These are phyloP conservation scores for Alternaria arborescens DNA, from an alignment of 2,329 filamentous ascomycete genomes.

Conservation along the genomic window DNA sequence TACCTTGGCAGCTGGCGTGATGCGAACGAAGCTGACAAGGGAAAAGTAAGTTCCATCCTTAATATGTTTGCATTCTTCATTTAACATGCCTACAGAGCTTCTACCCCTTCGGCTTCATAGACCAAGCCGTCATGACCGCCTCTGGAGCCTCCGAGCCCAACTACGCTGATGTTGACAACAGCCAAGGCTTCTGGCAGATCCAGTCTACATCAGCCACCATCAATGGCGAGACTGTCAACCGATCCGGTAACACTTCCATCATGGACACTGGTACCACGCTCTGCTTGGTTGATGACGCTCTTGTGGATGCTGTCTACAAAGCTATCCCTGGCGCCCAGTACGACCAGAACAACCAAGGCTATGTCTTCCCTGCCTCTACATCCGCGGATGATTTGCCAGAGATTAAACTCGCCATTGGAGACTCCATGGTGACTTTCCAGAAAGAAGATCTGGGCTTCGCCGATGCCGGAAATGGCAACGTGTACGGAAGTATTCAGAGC, in stretches of 20 bases:
- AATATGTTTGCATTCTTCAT: accelerated
- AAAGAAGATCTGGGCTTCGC: constrained; percentile 40
- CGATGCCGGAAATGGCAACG: constrained; percentile 29
- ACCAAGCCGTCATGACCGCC: constrained; percentile 50
- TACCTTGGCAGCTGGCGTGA: constrained; percentile 34
- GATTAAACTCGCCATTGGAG: constrained; percentile 32
- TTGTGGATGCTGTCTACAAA: constrained; percentile 68
- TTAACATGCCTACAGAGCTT: constrained; percentile 17
- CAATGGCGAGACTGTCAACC: constrained; percentile 45
- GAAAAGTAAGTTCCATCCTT: constrained; percentile 7
- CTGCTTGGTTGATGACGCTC: constrained; percentile 63
- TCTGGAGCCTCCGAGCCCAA: constrained; percentile 64
- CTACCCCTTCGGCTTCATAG: constrained; percentile 63
- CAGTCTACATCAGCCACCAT: constrained; percentile 62
- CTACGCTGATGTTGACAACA: constrained; percentile 63
- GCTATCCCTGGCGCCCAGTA: constrained; percentile 62
- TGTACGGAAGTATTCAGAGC: constrained; percentile 35
- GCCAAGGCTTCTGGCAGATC: constrained; percentile 71
- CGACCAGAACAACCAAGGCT: constrained; percentile 60
- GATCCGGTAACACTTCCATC: constrained; percentile 52
- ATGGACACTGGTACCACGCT: constrained; percentile 76
- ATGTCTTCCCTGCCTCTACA: constrained; percentile 58
- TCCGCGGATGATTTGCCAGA: constrained; percentile 22
- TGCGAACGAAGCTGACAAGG: constrained; percentile 27
- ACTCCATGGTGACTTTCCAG: constrained; percentile 27